Percentiles rank a stretch among this genome's conserved stretches.
These are phyloP conservation scores for Bruguiera parviflora DNA, from an alignment of 345 rosid genomes.

Conservation along the genomic window DNA sequence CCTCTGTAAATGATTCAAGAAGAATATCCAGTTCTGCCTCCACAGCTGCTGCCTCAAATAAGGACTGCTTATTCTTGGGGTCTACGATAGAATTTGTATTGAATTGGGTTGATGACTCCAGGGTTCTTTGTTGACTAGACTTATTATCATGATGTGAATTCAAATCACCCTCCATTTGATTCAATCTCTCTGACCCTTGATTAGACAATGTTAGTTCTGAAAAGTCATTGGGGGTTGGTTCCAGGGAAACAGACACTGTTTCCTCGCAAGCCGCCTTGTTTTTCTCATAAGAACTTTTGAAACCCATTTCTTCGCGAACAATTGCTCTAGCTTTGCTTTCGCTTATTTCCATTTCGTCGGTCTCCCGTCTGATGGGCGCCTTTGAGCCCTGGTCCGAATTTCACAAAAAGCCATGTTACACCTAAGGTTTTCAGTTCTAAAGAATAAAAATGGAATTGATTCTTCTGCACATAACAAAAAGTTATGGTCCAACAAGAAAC, in stretches of 20 bases:
- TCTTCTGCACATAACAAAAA: not conserved
- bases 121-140: conserved; percentile 12
- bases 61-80: conserved; percentile 7
- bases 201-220: conserved; percentile 9
- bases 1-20: conserved; percentile 47
- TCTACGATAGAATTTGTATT: not conserved
- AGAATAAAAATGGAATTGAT: not conserved
- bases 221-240: conserved; percentile 1
- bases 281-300: conserved; percentile 22
- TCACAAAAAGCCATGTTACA: conserved; percentile 14
- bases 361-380: conserved; percentile 18
- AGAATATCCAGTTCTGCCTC: conserved; percentile 72
- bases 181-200: conserved; percentile 15
- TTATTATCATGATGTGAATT: conserved; percentile 11
- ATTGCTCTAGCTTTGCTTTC: conserved; percentile 13
- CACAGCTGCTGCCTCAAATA: conserved; percentile 38
- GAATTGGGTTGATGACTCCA: not conserved
- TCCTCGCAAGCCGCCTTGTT: conserved; percentile 10
- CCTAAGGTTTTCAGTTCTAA: conserved; percentile 1
- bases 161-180: conserved; percentile 22
- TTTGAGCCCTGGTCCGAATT: conserved; percentile 31
- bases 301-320: conserved; percentile 22
- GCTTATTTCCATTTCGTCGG: conserved; percentile 18
- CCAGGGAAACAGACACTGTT: conserved; percentile 6
- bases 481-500: not conserved